Evolutionary conservation across 1,139 yeast species (phyloP), one percentile per base, ranked within the genome.

Genomic region (Zygosaccharomyces sapae): DNA sequence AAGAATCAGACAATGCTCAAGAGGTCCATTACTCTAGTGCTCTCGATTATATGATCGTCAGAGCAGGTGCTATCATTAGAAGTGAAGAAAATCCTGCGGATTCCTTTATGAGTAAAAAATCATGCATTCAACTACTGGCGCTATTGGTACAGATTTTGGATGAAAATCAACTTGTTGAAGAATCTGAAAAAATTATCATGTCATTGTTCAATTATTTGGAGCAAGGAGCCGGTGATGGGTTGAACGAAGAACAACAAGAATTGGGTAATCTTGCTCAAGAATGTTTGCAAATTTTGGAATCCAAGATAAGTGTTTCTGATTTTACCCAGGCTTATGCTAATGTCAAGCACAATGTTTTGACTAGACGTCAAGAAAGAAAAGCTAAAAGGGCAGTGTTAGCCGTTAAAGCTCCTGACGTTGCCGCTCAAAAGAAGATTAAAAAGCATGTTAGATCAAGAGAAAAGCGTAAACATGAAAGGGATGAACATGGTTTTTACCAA

Each of bases 371-470:
- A 52, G 94, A 87, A 44, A 80, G 97, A 67, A 81, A 74, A 61
- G 77, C 86, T 1, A 83, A 82, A 62, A 75, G 90, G 49, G 85
- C 96, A 0, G 83, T 86, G 53, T 70, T 87, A 65, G 87, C 90
- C 1, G 75, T 90, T 3, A 76, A 76, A n/a, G 86, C 86, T 4
- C 98, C 98, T 0, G 96, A 85, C 16, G 68, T 77, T 38, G 83
- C 87, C 20, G 95, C 96, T 3, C 77, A 76, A 59, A 79, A 86
- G 65, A 87, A 86, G 68, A 64, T 86, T 58, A 83, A 75, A 67
- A 86, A 86, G 65, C 95, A 89, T 68, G 79, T 75, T 44, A 77
- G 83, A 58, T 77, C 79, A 38, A 79, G 94, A 65, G 92, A 85
- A 55, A 86, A 83, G 73, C 76, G 95, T 63, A 84, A 77, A 62